Base-by-base conservation (phyloP, 108 stramenopile genomes). In the Nitzschia palea region DNA sequence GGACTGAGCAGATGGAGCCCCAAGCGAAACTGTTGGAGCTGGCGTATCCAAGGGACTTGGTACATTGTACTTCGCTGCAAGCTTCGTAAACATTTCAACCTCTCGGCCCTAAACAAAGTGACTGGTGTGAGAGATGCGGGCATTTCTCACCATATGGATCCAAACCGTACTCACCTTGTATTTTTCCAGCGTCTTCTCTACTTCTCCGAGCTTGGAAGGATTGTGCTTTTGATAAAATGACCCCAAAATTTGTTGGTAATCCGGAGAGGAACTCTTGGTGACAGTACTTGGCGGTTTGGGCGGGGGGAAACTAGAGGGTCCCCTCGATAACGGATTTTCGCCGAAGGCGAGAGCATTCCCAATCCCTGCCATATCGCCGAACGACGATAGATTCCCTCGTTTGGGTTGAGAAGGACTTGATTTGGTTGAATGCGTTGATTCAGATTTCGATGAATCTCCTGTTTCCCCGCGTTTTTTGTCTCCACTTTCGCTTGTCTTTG, bases 141-240 rank as follows among this genome's bases (percentile, higher is more conserved):
- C n/a, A n/a, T n/a, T n/a, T n/a, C n/a, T n/a, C n/a, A n/a, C n/a
- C n/a, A n/a, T n/a, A n/a, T n/a, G n/a, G n/a, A n/a, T n/a, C n/a
- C n/a, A n/a, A n/a, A n/a, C n/a, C n/a, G 35, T 31, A 30, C 79
- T 61, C 34, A 81, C 85, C 76, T 88, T 86, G 76, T 91, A 92
- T 56, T 90, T 95, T 55, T 73, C 56, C 50, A 95, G 74, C 5
- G 63, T 74, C 25, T 60, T 61, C 0, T 70, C 72, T 33, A 92
- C 85, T 18, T 88, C 83, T n/a, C 54, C 59, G 20, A 92, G 29
- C 72, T 90, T 95, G 3, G 72, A 55, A 4, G 94, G 77, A 27
- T 85, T 82, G 73, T 91, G 68, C 23, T 78, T 74, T 30, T 82
- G 44, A 65, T 86, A 91, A 48, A 95, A 93, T 17, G 73, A 55